A percentile compares a stretch with the other conserved stretches of the same genome.
These are phyloP conservation scores for Alternaria panax DNA, from an alignment of 2,329 filamentous ascomycete species.

Conservation along the genomic window DNA sequence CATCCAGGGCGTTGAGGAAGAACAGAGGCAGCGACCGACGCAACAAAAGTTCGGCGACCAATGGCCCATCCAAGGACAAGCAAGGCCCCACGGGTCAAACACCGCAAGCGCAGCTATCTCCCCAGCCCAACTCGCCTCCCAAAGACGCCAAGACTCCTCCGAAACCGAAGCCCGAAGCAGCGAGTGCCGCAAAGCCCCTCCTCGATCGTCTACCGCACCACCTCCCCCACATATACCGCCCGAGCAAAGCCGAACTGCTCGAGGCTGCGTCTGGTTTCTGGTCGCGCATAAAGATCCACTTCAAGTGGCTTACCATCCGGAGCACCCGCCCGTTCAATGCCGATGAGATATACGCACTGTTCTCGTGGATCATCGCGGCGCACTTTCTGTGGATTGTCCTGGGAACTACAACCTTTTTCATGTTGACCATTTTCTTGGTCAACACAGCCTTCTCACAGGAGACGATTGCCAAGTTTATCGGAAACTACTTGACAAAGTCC, in stretches of 20 bases:
- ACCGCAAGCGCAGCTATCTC: constrained; percentile 43
- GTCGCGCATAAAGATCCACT: constrained; percentile 85
- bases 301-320: constrained; percentile 97
- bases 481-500: constrained; percentile 93
- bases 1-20: constrained; percentile 23
- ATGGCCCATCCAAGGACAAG: constrained; percentile 34
- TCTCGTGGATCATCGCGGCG: constrained; percentile 92
- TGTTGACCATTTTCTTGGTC: constrained; percentile 84
- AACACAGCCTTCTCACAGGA: constrained; percentile 98
- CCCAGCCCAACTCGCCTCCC: constrained; percentile 40
- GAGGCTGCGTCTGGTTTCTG: constrained; percentile 92
- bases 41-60: constrained; percentile 49
- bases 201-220: constrained; percentile 63
- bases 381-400: constrained; percentile 96
- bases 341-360: constrained; percentile 94
- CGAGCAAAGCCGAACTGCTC: constrained; percentile 91
- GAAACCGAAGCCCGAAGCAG: constrained; percentile 30
- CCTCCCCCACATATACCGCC: constrained; percentile 77
- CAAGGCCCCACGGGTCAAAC: constrained; percentile 20
- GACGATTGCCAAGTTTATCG: constrained; percentile 90
- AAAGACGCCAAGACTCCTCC: constrained; percentile 29
- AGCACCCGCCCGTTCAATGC: constrained; percentile 93
- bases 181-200: constrained; percentile 53
- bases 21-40: constrained; percentile 32
- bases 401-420: constrained; percentile 97